phyloP scores from a whole-genome alignment of 305 asterid genomes.

The Rubia tinctorum region DNA sequence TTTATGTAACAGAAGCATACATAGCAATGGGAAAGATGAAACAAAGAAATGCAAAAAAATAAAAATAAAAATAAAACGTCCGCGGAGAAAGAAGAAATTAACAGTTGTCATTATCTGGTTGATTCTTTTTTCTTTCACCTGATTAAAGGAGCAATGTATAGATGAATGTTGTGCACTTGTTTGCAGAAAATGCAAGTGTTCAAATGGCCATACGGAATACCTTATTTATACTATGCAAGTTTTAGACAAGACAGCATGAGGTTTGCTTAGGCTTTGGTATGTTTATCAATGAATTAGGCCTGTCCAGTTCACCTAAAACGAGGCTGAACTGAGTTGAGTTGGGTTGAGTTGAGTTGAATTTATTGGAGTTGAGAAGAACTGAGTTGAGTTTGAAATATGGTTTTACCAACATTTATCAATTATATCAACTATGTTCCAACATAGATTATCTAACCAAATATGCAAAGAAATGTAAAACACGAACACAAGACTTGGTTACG shows the following conservation, averaged over 20 bases:
- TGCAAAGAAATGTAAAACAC: too few species aligned
- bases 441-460: too few species aligned
- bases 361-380: too few species aligned
- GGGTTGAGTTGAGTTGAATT: too few species aligned
- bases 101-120: not conserved
- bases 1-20: not conserved
- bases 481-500: too few species aligned
- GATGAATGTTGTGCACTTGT: not conserved
- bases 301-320: too few species aligned
- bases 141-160: not conserved
- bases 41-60: too few species aligned
- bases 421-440: too few species aligned
- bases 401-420: too few species aligned
- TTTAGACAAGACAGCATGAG: not conserved
- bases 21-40: not conserved
- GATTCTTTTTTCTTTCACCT: not conserved
- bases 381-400: too few species aligned
- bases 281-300: not conserved
- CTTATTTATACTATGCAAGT: conserved; percentile 10
- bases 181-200: not conserved
- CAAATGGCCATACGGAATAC: not conserved
- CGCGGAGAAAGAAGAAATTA: not conserved
- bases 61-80: not conserved
- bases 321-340: too few species aligned
- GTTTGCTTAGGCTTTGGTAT: too few species aligned